Evolutionary conservation across 768 basidiomycete genomes (phyloP), one percentile per base, ranked within the genome.

Genomic region (Clitopilus hobsonii): DNA sequence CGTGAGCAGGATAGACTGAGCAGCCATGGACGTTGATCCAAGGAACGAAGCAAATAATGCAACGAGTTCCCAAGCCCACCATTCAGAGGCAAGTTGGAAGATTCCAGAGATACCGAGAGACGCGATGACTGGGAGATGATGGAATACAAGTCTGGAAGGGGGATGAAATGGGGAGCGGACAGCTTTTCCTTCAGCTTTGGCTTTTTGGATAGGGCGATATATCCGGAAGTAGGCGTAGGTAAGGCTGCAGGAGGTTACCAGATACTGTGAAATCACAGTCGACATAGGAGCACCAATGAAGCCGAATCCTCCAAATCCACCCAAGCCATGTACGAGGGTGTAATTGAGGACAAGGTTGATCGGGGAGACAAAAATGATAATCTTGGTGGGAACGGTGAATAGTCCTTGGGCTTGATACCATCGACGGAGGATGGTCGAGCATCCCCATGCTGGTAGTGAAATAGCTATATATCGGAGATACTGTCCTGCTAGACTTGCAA

Each of bases 11-110:
- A 98, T 85, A 0, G 90, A 92, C 66, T 98, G 95, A 0, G 90
- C 82, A 0, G 97, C 96, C 1, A 99, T 80, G 6, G 81, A 72
- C 4, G 82, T 77, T 1, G 94, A 85, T 1, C 95, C 92, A 0
- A 97, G 70, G 41, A 78, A 61, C 51, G 76, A 77, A 2, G 81
- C 79, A 16, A 74, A 78, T 1, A 82, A 71, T 18, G 84, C 86
- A 29, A 88, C 68, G 16, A 93, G 79, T 70, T 96, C 94, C 95
- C 95, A 96, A 28, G 88, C 86, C 94, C 94, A 98, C 96, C 94
- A 98, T 69, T 97, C 96, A 5, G 84, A 85, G 0, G 89, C 91
- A 2, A 82, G 85, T 67, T 92, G 91, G 1, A 83, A 84, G n/a
- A 91, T 82, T 6, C 96, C 94, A 16, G 89, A 88, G 3, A 94